Base-by-base conservation (phyloP, 2,329 filamentous ascomycete genomes). In the Thermothelomyces thermophilus region DNA sequence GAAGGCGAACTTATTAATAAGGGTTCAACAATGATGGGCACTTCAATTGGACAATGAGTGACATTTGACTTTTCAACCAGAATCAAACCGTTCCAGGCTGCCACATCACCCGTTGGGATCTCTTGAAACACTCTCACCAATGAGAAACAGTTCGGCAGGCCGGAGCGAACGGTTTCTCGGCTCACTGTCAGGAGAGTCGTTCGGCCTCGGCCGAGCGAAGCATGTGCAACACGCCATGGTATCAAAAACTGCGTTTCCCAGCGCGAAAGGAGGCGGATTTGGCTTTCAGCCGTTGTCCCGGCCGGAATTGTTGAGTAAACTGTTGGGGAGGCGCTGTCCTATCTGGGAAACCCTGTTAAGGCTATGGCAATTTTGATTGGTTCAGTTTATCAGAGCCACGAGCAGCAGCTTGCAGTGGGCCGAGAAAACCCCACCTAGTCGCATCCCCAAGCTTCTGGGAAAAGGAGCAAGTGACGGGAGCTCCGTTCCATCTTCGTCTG, bases 261-360 rank as follows among this genome's bases (percentile, higher is more conserved):
- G 46, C 46, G 48, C 35, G 20, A 42, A 52, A 36, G 22, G 33
- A 42, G 31, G 20, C 22, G 44, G 16, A 19, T 35, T 46, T 31
- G 30, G 48, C 40, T 42, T 9, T 26, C 46, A 48, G 50, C 42
- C 47, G 41, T 54, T 53, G 52, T 48, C 16, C 46, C 43, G 39
- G 34, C 45, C 39, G 43, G 51, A 47, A 57, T 58, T 60, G 58
- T 60, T 60, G 58, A 60, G 58, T 49, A 45, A 45, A 45, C 4
- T 19, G 45, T 47, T 47, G 45, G 59, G 59, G 56, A 51, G 41
- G 48, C 26, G 35, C 47, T 49, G 35, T 19, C 24, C 9, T 34
- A 45, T 46, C 46, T 46, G 41, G 49, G 50, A 41, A 37, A 22
- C 19, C 14, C 30, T 24, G 26, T 19, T 3, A 34, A 13, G 16